phyloP scores from a whole-genome alignment of 495 filamentous ascomycete species.

The Penicillium verhagenii region DNA sequence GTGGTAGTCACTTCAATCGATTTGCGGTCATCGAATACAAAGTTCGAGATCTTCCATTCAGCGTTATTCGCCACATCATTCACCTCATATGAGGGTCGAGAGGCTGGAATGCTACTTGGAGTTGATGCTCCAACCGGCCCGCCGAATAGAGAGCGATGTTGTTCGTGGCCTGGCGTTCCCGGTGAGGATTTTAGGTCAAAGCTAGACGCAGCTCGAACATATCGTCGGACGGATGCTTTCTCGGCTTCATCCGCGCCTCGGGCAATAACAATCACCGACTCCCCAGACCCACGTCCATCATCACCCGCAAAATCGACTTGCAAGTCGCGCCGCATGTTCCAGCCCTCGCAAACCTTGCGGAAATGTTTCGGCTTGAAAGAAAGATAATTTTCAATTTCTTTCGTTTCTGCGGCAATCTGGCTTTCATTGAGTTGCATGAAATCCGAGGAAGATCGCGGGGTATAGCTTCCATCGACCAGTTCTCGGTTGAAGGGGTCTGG shows the following conservation, averaged over 20 bases:
- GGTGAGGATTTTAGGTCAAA: constrained; percentile 14
- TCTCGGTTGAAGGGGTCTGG: constrained; percentile 66
- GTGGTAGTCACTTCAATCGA: constrained; percentile 63
- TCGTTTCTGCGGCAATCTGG: constrained; percentile 71
- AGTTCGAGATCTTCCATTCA: constrained; percentile 62
- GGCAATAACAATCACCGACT: constrained; percentile 70
- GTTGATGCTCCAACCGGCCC: constrained; percentile 21
- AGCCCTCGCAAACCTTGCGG: constrained; percentile 73
- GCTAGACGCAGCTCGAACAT: constrained; percentile 29
- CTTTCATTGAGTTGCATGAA: constrained; percentile 67
- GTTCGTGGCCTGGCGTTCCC: not conserved
- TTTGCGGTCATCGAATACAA: constrained; percentile 53
- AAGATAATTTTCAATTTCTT: constrained; percentile 76
- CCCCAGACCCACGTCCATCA: constrained; percentile 69
- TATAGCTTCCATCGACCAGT: constrained; percentile 63
- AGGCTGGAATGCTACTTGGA: constrained; percentile 21
- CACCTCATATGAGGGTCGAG: constrained; percentile 28
- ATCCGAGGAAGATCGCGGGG: constrained; percentile 66
- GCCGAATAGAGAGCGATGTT: constrained; percentile 36
- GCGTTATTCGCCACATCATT: constrained; percentile 22
- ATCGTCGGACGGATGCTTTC: constrained; percentile 51
- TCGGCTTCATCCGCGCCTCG: constrained; percentile 62
- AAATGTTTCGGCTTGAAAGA: constrained; percentile 75
- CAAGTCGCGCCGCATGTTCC: constrained; percentile 87
- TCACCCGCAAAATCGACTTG: constrained; percentile 88